A percentile compares a stretch with the other conserved stretches of the same genome.
phyloP scores from a whole-genome alignment of 2,329 filamentous ascomycete genomes.

The Dothiorella sarmentorum region DNA sequence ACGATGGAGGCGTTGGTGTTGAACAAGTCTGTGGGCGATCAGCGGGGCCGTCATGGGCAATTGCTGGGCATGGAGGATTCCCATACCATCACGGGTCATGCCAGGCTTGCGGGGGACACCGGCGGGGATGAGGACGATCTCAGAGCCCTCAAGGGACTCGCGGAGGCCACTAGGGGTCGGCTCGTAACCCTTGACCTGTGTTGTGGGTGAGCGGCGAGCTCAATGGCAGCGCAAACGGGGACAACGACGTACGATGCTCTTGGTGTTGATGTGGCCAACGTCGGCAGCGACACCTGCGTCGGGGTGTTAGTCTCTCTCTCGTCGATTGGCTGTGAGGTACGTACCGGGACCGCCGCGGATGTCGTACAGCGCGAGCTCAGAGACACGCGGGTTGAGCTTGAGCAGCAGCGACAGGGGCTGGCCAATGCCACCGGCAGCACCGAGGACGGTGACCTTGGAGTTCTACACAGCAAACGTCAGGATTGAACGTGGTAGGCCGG shows the following conservation, averaged over 20 bases:
- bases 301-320: not conserved
- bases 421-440: conserved; percentile 96
- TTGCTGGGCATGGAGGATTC: not conserved
- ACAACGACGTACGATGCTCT: conserved; percentile 62
- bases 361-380: conserved; percentile 94
- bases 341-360: conserved; percentile 89
- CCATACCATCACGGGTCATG: conserved; percentile 89
- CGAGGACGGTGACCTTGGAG: conserved; percentile 96
- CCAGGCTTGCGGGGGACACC: conserved; percentile 98
- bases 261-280: conserved; percentile 98
- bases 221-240: conserved; percentile 6
- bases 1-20: conserved; percentile 99
- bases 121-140: conserved; percentile 95
- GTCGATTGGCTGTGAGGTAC: conserved; percentile 34
- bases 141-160: conserved; percentile 76
- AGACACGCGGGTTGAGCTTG: conserved; percentile 96
- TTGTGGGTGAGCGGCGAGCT: conserved; percentile 5
- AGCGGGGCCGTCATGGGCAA: not conserved
- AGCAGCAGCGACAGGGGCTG: conserved; percentile 96
- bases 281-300: conserved; percentile 88
- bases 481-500: conserved; percentile 21
- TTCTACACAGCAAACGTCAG: conserved; percentile 55
- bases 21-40: conserved; percentile 71
- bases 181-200: conserved; percentile 79
- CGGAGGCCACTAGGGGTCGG: conserved; percentile 72